Evolutionary conservation across 768 basidiomycete species (phyloP), one percentile per base, ranked within the genome.

Genomic region (Lactarius trivialis): DNA sequence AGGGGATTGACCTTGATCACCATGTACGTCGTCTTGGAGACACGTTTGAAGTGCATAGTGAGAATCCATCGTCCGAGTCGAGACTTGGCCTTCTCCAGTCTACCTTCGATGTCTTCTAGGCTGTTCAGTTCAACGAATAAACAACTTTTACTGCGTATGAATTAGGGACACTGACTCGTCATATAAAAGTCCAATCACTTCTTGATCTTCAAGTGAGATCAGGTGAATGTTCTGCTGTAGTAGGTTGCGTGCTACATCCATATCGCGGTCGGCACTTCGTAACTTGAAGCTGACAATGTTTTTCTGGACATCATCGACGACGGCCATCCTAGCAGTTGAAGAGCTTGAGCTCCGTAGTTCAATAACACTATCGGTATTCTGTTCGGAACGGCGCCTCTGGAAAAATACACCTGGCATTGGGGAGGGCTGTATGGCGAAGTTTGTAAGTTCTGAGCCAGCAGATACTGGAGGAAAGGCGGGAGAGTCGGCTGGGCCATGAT

Each of bases 1-100:
- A 24, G 12, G 30, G 50, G 17, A 2, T 8, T 74, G 2, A 71
- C 74, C 32, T 28, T 60, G 28, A 71, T 69, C 5, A 76, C 75
- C 50, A 69, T 73, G 17, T 49, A 56, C 9, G 70, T 75, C 32
- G 43, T 65, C 28, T 54, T 60, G 11, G 55, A 32, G 14, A 41
- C 39, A 55, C 55, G 39, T 24, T 55, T 26, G 33, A 30, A 55
- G 30, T 41, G 24, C 33, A 28, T 36, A 12, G 15, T 36, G 5
- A 24, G 55, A 24, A 55, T 1, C 24, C 28, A 36, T 36, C 39
- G 14, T 33, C 19, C 11, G n/a, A 24, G 15, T 32, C 28, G 50
- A 32, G 19, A 51, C 28, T 30, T 51, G 15, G 30, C 4, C 26
- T 30, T 51, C 30, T 51, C 28, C 19, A 51, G 28, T 51, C 21